Evolutionary conservation across 345 rosid genomes (phyloP).

Genomic region (Erodium maritimum): DNA sequence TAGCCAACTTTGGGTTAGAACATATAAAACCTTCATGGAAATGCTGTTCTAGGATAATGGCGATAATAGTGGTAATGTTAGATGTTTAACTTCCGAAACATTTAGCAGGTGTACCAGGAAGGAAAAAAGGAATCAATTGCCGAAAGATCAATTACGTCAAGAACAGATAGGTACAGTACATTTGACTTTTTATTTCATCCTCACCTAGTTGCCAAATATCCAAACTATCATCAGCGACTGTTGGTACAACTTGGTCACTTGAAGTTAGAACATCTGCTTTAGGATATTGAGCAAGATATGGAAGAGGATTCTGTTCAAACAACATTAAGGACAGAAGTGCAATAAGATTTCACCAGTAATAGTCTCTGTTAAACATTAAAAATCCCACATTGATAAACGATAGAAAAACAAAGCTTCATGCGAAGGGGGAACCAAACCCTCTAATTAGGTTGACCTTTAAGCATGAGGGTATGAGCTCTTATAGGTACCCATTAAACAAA

Average conservation of each 20-base stretch:
- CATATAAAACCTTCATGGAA: background rate
- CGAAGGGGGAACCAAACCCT: too few relatives aligned
- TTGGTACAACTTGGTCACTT: conserved; percentile 89
- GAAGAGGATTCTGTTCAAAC: conserved; percentile 71
- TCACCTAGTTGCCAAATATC: conserved; percentile 94
- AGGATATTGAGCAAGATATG: conserved; percentile 87
- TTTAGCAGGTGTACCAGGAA: background rate
- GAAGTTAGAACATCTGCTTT: conserved; percentile 95
- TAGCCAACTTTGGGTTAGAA: background rate
- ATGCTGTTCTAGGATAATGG: background rate
- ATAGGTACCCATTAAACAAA: too few relatives aligned
- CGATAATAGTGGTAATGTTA: background rate
- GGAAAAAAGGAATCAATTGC: background rate
- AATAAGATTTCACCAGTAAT: background rate
- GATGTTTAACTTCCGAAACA: background rate
- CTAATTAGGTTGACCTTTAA: too few relatives aligned
- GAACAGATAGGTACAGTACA: background rate
- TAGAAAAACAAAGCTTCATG: too few relatives aligned
- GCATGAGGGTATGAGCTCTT: too few relatives aligned
- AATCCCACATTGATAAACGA: too few relatives aligned
- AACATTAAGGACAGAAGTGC: conserved; percentile 8
- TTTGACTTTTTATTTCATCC: conserved; percentile 5
- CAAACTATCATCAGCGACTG: conserved; percentile 87
- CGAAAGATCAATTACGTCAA: background rate
- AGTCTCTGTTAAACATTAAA: background rate